Conservation (phyloP, 1,139 yeast species). For the Pichia sp. region DNA sequence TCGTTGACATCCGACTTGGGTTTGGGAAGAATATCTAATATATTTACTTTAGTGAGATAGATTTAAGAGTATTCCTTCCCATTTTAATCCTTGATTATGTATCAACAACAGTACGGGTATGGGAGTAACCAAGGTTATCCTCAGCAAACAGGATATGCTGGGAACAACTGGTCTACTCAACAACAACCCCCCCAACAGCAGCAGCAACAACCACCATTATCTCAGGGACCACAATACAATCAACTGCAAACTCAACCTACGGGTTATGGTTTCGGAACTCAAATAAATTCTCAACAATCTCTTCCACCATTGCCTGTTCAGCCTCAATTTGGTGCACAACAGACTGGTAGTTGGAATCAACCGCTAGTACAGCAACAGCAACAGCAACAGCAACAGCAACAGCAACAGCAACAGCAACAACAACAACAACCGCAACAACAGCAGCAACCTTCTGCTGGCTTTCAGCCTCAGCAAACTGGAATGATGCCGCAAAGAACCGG, state of each 20-base stretch:
- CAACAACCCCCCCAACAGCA: slow-evolving; percentile 18
- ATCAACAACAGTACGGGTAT: slow-evolving; percentile 22
- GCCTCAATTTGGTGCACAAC: slow-evolving; percentile 21
- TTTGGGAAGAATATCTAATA: not conserved
- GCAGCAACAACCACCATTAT: slow-evolving; percentile 14
- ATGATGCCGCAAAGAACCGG: slow-evolving; percentile 39
- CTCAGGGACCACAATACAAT: slow-evolving; percentile 8
- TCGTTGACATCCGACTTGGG: not conserved
- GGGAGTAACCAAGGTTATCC: slow-evolving; percentile 17
- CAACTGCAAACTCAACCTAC: slow-evolving; percentile 30
- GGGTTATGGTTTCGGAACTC: slow-evolving; percentile 28
- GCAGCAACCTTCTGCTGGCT: not conserved
- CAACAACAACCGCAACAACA: not conserved
- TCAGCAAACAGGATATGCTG: slow-evolving; percentile 24
- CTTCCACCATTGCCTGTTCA: slow-evolving; percentile 10
- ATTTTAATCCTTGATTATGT: not conserved
- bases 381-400: too few relatives aligned
- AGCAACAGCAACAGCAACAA: not conserved
- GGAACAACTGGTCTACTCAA: slow-evolving; percentile 23
- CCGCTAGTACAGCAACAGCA: not conserved
- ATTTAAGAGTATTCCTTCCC: not conserved
- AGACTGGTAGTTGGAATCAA: slow-evolving; percentile 17
- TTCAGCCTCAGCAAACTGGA: slow-evolving; percentile 36
- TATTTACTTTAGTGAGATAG: slow-evolving; percentile 11
- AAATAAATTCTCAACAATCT: slow-evolving; percentile 17